These are phyloP conservation scores for Conidiobolus incongruus DNA, from an alignment of 371 early-diverging fungal species.

Conservation along the genomic window DNA sequence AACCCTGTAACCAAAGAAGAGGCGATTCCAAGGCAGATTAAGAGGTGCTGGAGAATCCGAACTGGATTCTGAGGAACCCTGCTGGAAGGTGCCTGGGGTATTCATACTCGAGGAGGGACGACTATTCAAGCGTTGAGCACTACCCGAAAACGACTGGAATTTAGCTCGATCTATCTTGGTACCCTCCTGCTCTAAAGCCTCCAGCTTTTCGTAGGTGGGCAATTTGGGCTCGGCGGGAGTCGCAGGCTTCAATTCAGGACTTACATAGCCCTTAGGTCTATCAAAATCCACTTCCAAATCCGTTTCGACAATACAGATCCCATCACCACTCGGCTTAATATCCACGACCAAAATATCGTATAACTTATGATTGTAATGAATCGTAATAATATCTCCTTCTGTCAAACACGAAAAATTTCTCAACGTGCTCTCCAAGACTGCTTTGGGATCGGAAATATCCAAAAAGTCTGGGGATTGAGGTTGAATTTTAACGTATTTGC, in stretches of 20 bases:
- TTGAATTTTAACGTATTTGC: conserved; percentile 89
- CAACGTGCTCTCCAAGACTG: conserved; percentile 95
- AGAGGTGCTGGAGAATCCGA: conserved; percentile 41
- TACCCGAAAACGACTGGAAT: not conserved
- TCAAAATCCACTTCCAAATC: conserved; percentile 98
- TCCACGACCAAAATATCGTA: conserved; percentile 87
- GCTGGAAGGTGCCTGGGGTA: not conserved
- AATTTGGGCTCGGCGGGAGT: not conserved
- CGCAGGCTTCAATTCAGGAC: conserved; percentile 21
- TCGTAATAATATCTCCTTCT: conserved; percentile 77
- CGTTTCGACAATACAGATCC: conserved; percentile 94
- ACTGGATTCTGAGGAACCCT: conserved; percentile 9
- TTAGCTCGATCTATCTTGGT: not conserved
- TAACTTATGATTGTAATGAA: conserved; percentile 72
- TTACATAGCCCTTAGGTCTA: conserved; percentile 92
- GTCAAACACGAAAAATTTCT: conserved; percentile 91
- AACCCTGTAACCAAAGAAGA: conserved; percentile 70
- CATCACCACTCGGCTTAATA: conserved; percentile 58
- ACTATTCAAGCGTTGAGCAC: not conserved
- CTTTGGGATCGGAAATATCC: conserved; percentile 94
- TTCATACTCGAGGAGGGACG: not conserved
- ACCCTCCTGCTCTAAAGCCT: conserved; percentile 4
- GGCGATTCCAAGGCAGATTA: conserved; percentile 62
- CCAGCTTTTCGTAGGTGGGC: conserved; percentile 1
- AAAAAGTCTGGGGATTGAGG: conserved; percentile 96